Percentiles rank a stretch among this genome's conserved stretches.
Conservation (phyloP, 371 early-diverging fungal genomes). For the Homolaphlyctis polyrhiza region DNA sequence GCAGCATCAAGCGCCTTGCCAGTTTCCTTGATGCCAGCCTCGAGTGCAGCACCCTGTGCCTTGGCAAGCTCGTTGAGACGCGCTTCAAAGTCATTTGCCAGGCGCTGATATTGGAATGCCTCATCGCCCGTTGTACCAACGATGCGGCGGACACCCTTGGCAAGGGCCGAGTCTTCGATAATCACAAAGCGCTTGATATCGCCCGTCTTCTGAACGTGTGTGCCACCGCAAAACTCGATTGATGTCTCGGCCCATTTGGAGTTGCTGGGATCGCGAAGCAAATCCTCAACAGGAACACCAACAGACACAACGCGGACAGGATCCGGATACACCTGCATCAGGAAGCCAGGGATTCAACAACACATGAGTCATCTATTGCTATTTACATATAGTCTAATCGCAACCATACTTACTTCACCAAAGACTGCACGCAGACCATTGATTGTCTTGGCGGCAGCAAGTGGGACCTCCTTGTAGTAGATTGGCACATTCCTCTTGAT, state of each 20-base stretch:
- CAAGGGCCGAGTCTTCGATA: conserved; percentile 90
- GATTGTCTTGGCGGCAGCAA: conserved; percentile 76
- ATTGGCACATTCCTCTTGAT: conserved; percentile 73
- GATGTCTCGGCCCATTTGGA: conserved; percentile 75
- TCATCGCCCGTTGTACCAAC: conserved; percentile 95
- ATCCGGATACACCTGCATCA: conserved; percentile 93
- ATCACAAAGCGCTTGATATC: conserved; percentile 90
- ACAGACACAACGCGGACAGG: conserved; percentile 94
- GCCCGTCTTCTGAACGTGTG: conserved; percentile 87
- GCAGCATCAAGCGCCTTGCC: conserved; percentile 76
- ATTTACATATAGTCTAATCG: not conserved
- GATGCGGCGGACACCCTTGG: conserved; percentile 97
- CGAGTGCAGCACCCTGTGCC: conserved; percentile 56
- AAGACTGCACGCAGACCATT: conserved; percentile 92
- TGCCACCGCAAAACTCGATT: conserved; percentile 99
- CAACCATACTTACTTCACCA: conserved; percentile 82
- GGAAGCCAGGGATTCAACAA: conserved; percentile 1
- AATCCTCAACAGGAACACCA: conserved; percentile 82
- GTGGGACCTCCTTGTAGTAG: conserved; percentile 81
- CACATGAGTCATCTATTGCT: not conserved
- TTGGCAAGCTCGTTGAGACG: conserved; percentile 58
- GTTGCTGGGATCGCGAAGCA: conserved; percentile 77
- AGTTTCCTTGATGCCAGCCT: conserved; percentile 71
- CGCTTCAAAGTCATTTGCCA: conserved; percentile 60
- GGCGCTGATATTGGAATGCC: conserved; percentile 64